Percentiles rank a stretch among this genome's conserved stretches.
Conservation (phyloP, 2,329 filamentous ascomycete species). For the Penicillium sp. region DNA sequence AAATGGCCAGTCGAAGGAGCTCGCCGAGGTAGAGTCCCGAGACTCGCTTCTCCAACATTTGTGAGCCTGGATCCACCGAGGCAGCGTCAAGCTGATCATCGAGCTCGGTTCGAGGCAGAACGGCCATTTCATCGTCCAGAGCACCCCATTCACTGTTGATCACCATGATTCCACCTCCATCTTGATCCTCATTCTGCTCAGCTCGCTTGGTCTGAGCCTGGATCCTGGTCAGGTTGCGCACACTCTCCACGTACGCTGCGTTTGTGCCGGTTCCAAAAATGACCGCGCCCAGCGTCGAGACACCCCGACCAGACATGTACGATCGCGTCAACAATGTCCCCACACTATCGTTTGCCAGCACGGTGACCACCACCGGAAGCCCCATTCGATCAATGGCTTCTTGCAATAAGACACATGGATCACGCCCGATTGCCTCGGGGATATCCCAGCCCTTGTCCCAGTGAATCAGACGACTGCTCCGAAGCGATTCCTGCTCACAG, state of each 20-base stretch:
- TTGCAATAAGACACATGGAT: conserved; percentile 18
- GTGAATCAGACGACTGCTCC: conserved; percentile 12
- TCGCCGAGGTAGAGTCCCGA: conserved; percentile 1
- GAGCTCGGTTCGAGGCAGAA: not conserved
- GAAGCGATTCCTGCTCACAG: conserved; percentile 16
- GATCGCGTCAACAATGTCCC: conserved; percentile 17
- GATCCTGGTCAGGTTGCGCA: not conserved
- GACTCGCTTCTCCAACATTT: conserved; percentile 1
- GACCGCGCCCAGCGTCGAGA: conserved; percentile 12
- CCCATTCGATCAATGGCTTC: conserved; percentile 15
- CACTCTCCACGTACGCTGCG: conserved; percentile 16
- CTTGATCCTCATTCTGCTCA: not conserved
- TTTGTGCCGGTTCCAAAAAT: conserved; percentile 21
- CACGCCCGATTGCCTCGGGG: conserved; percentile 14
- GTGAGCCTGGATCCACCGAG: not conserved
- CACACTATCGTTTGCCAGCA: conserved; percentile 18
- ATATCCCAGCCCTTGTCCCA: conserved; percentile 23
- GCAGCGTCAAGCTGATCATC: not conserved
- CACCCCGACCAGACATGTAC: conserved; percentile 7
- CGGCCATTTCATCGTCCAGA: conserved; percentile 1
- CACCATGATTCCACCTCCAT: too few relatives aligned
- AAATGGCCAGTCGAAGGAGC: not conserved
- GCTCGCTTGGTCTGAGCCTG: too few relatives aligned
- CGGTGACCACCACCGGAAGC: conserved; percentile 15
- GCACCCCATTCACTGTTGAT: conserved; percentile 1